Evolutionary conservation across 768 basidiomycete genomes (phyloP).

Genomic region (Artomyces pyxidatus): DNA sequence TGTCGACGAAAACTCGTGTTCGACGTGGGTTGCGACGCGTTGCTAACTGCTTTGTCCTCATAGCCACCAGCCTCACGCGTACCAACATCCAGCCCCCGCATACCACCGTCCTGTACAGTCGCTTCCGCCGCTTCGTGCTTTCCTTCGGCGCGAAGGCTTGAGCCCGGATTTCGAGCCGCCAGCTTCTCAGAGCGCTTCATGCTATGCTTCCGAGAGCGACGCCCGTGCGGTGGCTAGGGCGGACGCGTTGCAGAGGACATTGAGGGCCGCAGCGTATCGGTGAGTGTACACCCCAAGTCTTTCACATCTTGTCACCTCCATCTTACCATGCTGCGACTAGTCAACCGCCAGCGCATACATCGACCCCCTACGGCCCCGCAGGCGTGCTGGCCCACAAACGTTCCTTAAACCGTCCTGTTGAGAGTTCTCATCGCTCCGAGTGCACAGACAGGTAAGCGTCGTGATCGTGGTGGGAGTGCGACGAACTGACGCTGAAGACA

Average conservation of each 20-base stretch:
- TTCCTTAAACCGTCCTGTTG: neutral
- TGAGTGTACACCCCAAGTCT: neutral
- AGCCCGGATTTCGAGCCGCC: constrained; percentile 6
- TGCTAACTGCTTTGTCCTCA: neutral
- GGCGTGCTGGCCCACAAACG: neutral
- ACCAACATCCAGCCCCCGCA: neutral
- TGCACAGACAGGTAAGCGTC: neutral
- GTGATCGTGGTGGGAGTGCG: neutral
- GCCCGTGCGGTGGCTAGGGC: constrained; percentile 10
- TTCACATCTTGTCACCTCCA: neutral
- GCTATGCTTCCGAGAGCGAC: neutral
- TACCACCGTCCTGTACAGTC: constrained; percentile 7
- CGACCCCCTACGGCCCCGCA: neutral
- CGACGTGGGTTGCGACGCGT: neutral
- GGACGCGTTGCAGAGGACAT: constrained; percentile 10
- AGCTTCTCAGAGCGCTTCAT: neutral
- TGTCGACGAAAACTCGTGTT: neutral
- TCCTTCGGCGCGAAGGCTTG: constrained; percentile 11
- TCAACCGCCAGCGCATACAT: neutral
- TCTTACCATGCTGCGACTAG: neutral
- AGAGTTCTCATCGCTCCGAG: neutral
- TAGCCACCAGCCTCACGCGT: neutral
- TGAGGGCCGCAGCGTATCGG: constrained; percentile 5
- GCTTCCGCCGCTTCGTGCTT: constrained; percentile 12
- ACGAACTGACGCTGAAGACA: neutral